Evolutionary conservation across 2,329 filamentous ascomycete species (phyloP).

Genomic region (Fusarium sp.): DNA sequence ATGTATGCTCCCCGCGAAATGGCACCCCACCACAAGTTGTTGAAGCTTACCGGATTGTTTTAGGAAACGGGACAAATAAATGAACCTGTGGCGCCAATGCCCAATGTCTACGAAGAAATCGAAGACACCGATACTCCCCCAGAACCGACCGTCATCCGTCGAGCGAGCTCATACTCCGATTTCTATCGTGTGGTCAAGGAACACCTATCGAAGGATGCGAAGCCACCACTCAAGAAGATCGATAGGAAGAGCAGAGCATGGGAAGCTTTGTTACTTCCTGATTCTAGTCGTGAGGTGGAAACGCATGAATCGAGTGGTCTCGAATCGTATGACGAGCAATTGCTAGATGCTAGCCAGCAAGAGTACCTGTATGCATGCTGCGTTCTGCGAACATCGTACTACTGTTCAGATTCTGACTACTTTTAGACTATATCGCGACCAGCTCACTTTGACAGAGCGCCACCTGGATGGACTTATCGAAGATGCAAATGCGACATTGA

Average conservation of each 20-base stretch:
- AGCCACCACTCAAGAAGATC: conserved; percentile 58
- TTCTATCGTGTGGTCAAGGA: conserved; percentile 77
- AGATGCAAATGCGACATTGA: conserved; percentile 82
- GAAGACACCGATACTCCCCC: conserved; percentile 73
- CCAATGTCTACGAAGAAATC: conserved; percentile 71
- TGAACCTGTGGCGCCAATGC: conserved; percentile 69
- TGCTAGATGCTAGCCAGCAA: conserved; percentile 87
- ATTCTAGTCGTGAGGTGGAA: conserved; percentile 39
- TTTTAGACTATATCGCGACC: conserved; percentile 80
- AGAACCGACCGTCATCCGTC: conserved; percentile 73
- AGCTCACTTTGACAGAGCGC: conserved; percentile 83
- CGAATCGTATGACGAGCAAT: conserved; percentile 69
- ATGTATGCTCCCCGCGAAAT: conserved; percentile 59
- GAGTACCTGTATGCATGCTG: conserved; percentile 79
- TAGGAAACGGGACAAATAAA: conserved; percentile 69
- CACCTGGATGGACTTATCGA: conserved; percentile 85
- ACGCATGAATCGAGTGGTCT: conserved; percentile 42
- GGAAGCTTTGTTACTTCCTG: conserved; percentile 65
- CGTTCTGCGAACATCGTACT: neutral
- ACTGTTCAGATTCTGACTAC: conserved; percentile 50
- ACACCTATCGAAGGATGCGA: conserved; percentile 68
- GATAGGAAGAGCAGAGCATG: conserved; percentile 61
- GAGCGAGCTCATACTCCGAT: conserved; percentile 83
- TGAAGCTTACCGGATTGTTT: conserved; percentile 46
- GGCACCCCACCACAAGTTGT: conserved; percentile 33